A percentile compares a stretch with the other conserved stretches of the same genome.
phyloP scores from a whole-genome alignment of 768 basidiomycete genomes.

The Russula sp. region DNA sequence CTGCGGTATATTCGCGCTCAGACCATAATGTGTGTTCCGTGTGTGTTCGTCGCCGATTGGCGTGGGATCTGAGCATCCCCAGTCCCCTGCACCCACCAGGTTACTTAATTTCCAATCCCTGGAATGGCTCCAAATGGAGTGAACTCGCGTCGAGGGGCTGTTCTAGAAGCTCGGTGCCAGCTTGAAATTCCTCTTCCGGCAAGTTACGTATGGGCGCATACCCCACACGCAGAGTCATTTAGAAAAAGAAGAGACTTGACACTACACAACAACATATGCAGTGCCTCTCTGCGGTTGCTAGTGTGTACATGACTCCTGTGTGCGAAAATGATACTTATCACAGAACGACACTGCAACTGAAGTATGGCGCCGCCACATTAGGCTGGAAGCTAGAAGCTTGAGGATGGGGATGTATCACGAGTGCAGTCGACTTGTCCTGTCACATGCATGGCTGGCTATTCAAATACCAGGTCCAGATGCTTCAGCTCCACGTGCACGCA shows the following conservation, averaged over 20 bases:
- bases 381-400: not conserved
- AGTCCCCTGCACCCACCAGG: not conserved
- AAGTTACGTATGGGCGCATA: not conserved
- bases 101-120: not conserved
- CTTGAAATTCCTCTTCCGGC: not conserved
- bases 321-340: not conserved
- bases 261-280: no score
- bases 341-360: not conserved
- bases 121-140: not conserved
- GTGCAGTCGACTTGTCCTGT: no score
- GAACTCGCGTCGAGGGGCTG: not conserved
- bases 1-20: not conserved
- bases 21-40: not conserved
- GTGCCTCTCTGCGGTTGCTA: not conserved
- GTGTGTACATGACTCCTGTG: not conserved
- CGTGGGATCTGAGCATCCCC: not conserved
- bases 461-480: no score
- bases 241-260: not conserved
- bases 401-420: not conserved
- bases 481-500: not conserved
- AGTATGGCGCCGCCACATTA: not conserved
- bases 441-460: no score
- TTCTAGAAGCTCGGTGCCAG: not conserved
- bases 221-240: not conserved
- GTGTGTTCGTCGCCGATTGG: not conserved